These are phyloP conservation scores for Taxawa tesnikishii DNA, from an alignment of 2,329 filamentous ascomycete genomes.

Conservation along the genomic window DNA sequence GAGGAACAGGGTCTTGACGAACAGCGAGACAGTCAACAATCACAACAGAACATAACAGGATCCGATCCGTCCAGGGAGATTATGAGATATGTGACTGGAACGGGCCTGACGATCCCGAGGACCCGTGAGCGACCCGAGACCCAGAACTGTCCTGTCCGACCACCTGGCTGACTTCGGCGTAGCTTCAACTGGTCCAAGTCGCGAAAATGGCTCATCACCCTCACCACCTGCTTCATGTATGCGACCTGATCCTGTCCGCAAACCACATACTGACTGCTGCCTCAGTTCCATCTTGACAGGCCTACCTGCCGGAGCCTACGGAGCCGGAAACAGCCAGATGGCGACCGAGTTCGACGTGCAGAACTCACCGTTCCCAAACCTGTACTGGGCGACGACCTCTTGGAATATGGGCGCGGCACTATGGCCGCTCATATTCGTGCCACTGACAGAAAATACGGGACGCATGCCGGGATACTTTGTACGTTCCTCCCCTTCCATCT, in stretches of 20 bases:
- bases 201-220: slow-evolving; percentile 18
- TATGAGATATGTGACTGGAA: too few species aligned
- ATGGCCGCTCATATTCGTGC: slow-evolving; percentile 17
- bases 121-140: too few species aligned
- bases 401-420: slow-evolving; percentile 21
- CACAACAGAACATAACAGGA: too few species aligned
- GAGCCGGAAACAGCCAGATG: slow-evolving; percentile 13
- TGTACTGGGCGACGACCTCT: slow-evolving; percentile 16
- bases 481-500: not conserved
- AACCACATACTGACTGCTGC: slow-evolving; percentile 4
- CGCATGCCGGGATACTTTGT: slow-evolving; percentile 15
- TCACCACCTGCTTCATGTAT: slow-evolving; percentile 16
- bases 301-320: slow-evolving; percentile 16
- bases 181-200: slow-evolving; percentile 16
- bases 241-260: slow-evolving; percentile 4
- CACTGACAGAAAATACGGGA: slow-evolving; percentile 18
- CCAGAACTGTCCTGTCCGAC: too few species aligned
- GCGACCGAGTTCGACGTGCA: slow-evolving; percentile 26
- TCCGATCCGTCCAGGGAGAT: too few species aligned
- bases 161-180: too few species aligned
- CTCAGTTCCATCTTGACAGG: slow-evolving; percentile 17
- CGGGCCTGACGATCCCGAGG: too few species aligned
- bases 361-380: slow-evolving; percentile 20
- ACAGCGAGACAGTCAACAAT: too few species aligned
- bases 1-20: too few species aligned